Evolutionary conservation across 805 yeast species (phyloP).

Genomic region (Ascoidea asiatica): DNA sequence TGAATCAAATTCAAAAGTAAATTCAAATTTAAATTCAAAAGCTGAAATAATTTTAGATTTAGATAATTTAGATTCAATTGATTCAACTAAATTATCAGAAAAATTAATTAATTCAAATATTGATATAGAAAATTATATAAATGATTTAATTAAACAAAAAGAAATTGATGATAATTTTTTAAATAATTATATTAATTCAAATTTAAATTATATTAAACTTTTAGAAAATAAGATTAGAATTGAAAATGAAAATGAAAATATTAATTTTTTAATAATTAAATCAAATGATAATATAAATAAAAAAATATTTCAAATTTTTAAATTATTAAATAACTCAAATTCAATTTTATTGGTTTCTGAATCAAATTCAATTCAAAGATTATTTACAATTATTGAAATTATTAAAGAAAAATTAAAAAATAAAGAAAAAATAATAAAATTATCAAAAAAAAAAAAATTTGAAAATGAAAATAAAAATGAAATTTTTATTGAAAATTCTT

Average conservation of each 20-base stretch:
- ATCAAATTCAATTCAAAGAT: background rate
- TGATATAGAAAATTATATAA: background rate
- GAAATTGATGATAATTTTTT: background rate
- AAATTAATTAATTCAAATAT: too few species aligned
- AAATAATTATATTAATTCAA: too few species aligned
- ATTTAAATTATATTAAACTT: too few species aligned
- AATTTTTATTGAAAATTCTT: too few species aligned
- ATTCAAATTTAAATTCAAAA: too few species aligned
- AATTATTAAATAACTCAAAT: background rate
- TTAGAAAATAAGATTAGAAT: background rate
- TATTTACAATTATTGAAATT: background rate
- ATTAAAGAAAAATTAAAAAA: too few species aligned
- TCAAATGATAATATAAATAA: background rate
- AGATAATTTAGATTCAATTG: background rate
- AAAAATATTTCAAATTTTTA: too few species aligned
- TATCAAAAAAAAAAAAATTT: background rate
- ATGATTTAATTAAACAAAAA: background rate
- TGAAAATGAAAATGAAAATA: too few species aligned
- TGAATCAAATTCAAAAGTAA: background rate
- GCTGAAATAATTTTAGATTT: background rate
- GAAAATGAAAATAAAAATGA: background rate
- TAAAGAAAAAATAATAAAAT: too few species aligned
- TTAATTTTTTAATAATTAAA: too few species aligned
- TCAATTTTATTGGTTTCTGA: background rate
- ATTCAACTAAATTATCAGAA: background rate